Conservation (phyloP, 2,329 filamentous ascomycete species). For the Tolypocladium pustulatum region DNA sequence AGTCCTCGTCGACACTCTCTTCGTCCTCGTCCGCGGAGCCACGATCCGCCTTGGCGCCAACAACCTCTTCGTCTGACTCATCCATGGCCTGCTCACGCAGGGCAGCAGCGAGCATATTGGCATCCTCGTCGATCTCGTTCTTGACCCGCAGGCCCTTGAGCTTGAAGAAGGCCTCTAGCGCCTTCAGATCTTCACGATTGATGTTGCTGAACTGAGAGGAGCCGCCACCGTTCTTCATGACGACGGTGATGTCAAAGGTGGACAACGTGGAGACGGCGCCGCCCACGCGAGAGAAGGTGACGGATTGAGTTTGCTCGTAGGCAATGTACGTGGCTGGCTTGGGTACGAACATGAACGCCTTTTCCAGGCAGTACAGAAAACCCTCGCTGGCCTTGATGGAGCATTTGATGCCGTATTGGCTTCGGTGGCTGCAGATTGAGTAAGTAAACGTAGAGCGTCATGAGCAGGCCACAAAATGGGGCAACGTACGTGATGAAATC, state of each 20-base stretch:
- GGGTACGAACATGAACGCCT: constrained; percentile 97
- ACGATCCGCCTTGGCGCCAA: constrained; percentile 59
- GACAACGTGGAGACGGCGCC: constrained; percentile 88
- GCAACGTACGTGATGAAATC: constrained; percentile 68
- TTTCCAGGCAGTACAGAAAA: constrained; percentile 92
- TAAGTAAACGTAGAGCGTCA: neutral
- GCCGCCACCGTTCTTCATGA: constrained; percentile 74
- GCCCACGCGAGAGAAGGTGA: constrained; percentile 92
- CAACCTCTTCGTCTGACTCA: constrained; percentile 74
- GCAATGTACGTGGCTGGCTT: constrained; percentile 97
- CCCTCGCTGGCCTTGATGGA: constrained; percentile 99
- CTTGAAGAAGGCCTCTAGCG: constrained; percentile 96
- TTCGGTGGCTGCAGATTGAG: constrained; percentile 55
- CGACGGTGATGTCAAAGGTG: constrained; percentile 94
- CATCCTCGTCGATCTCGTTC: constrained; percentile 97
- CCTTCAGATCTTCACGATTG: constrained; percentile 93
- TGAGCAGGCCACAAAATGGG: neutral
- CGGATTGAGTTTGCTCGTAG: constrained; percentile 82
- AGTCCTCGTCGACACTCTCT: constrained; percentile 93
- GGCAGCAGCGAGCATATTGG: constrained; percentile 67
- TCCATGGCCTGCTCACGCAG: constrained; percentile 76
- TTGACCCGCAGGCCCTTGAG: constrained; percentile 90
- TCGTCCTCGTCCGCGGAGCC: constrained; percentile 94
- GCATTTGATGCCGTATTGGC: constrained; percentile 93
- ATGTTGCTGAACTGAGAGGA: constrained; percentile 99